Base-by-base conservation (phyloP, 129 eudicot species). In the Lonicera japonica region DNA sequence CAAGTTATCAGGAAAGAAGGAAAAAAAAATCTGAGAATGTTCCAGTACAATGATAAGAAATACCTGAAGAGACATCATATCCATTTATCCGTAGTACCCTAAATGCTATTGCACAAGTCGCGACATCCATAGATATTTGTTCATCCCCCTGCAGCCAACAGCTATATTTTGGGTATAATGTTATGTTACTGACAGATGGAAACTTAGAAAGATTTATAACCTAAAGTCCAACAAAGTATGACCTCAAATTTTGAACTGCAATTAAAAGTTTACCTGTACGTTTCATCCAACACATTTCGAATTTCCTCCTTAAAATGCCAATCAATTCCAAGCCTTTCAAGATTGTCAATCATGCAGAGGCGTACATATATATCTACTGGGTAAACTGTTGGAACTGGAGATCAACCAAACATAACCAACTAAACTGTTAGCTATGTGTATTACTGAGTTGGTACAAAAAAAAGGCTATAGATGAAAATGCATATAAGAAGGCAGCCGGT, bases 61-160 rank as follows among this genome's bases (percentile, higher is more conserved):
- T 73, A 87, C 98, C 96, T 71, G 91, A 85, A 47, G 90, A 80
- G 60, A 92, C 86, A 67, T 80, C 77, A 68, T 92, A n/a, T n/a
- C n/a, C n/a, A n/a, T n/a, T n/a, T n/a, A n/a, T n/a, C n/a, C n/a
- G n/a, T n/a, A n/a, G n/a, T n/a, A n/a, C n/a, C n/a, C n/a, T n/a
- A n/a, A n/a, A n/a, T n/a, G n/a, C n/a, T n/a, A n/a, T n/a, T 21
- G 86, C 77, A 70, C 85, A 86, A 48, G 97, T 83, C 23, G 69
- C 58, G 19, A 76, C 71, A n/a, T 84, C 90, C 69, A 60, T 69
- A 58, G 81, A 79, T 75, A 90, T 79, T 58, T 87, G 86, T 54
- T 86, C 94, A 2, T 79, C 78, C 25, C 64, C 82, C 79, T 79
- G 87, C 89, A 81, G 25, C 97, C 95, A 90, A 24, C 63, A 76